Conservation (phyloP, 306 rosid genomes). For the Astragalus membranaceus region DNA sequence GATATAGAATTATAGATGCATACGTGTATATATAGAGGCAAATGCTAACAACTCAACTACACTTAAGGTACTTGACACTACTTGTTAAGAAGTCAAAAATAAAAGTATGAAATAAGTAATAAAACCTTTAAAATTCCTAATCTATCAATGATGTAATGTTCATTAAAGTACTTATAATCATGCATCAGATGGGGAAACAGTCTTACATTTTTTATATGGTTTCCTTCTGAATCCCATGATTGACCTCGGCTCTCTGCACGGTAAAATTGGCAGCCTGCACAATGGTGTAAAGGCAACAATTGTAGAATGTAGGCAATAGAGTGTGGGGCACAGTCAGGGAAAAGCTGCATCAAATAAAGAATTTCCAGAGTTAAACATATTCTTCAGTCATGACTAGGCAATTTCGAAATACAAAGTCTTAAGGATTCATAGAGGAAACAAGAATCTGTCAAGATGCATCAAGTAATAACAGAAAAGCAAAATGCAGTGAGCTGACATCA, state of each 20-base stretch:
- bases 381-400: neutral
- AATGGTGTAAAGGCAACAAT: conserved; percentile 64
- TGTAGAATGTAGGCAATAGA: conserved; percentile 76
- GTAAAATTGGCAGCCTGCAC: conserved; percentile 90
- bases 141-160: neutral
- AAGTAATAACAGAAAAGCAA: neutral
- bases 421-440: neutral
- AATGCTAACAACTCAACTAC: no score
- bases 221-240: conserved; percentile 85
- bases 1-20: neutral
- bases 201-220: conserved; percentile 74
- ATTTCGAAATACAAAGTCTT: neutral
- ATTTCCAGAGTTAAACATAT: neutral
- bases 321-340: conserved; percentile 87
- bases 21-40: neutral
- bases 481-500: neutral
- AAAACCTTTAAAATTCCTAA: neutral
- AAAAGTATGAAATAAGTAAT: neutral
- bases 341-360: conserved; percentile 58
- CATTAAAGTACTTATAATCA: neutral
- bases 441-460: neutral
- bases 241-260: conserved; percentile 83
- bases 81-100: neutral
- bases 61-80: neutral
- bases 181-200: conserved; percentile 4